Evolutionary conservation across 1,284 basidiomycete genomes (phyloP), one percentile per base, ranked within the genome.

Genomic region (Ceratorhiza oryzae-sativae): DNA sequence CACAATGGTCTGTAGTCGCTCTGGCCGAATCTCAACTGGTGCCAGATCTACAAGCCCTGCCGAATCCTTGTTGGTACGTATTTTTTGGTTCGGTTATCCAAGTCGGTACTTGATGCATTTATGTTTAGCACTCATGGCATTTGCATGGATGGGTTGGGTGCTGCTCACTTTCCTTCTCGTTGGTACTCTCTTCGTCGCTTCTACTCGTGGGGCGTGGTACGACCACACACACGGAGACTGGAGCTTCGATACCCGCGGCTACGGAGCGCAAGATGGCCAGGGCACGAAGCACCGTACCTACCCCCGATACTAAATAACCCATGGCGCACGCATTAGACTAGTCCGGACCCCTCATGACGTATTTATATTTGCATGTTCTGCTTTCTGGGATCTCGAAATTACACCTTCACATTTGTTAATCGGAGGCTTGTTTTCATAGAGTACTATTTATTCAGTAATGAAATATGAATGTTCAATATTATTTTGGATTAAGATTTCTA

Each of bases 11-110:
- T 18, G 13, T 32, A 67, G 63, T 30, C 48, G 18, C 49, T 51
- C n/a, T 67, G 63, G 63, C 49, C 63, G 6, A 55, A 67, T 25
- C 63, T 67, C 42, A 67, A 67, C 49, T 67, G 63, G 63, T 67
- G 63, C 49, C 63, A 67, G 49, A 67, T 67, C 63, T 67, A 67
- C 49, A 67, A 67, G 36, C 63, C 63, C 32, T 67, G 63, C 49
- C 48, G 63, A 18, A 67, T 67, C 63, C 46, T 67, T 25, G 63
- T 42, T 25, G 63, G 63, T 67, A 42, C 53, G 63, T 23, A 12
- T 49, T 20, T 20, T 20, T 49, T 55, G 27, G 13, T 27, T 32
- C 8, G 20, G 9, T 53, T 27, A 41, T 10, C 10, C 20, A 4
- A 41, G 15, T 8, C 12, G 20, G 25, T 25, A 27, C 42, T 67